Evolutionary conservation across 768 basidiomycete species (phyloP).

Genomic region (Termitomyces sp.): DNA sequence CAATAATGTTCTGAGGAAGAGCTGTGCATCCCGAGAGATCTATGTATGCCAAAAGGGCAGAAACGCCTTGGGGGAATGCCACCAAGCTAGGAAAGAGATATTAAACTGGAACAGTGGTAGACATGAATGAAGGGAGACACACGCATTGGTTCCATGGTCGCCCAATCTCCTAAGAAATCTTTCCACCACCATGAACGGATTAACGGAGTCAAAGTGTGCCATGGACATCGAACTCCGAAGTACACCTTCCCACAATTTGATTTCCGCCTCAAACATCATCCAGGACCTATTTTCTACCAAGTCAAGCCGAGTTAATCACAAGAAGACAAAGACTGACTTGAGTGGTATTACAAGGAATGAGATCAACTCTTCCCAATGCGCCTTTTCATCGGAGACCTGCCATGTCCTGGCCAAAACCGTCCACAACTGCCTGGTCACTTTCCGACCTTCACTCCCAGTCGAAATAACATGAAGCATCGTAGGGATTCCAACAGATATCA

Average conservation of each 20-base stretch:
- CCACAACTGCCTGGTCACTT: constrained; percentile 45
- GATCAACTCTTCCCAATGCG: constrained; percentile 34
- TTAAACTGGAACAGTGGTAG: background rate
- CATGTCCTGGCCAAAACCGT: constrained; percentile 30
- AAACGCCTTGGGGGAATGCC: constrained; percentile 16
- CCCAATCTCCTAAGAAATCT: constrained; percentile 22
- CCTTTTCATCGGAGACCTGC: constrained; percentile 16
- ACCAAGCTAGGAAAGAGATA: constrained; percentile 14
- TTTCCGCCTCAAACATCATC: constrained; percentile 35
- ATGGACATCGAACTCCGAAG: constrained; percentile 25
- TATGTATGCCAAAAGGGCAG: constrained; percentile 18
- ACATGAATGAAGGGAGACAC: background rate
- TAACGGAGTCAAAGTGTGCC: constrained; percentile 15
- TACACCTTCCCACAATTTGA: constrained; percentile 34
- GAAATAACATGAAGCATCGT: constrained; percentile 30
- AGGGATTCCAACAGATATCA: constrained; percentile 37
- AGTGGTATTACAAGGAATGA: constrained; percentile 43
- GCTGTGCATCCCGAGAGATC: constrained; percentile 10
- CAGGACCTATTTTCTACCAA: constrained; percentile 32
- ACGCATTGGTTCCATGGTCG: constrained; percentile 11
- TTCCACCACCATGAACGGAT: constrained; percentile 18
- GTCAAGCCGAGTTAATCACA: background rate
- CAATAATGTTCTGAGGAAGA: constrained; percentile 21
- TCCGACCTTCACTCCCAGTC: constrained; percentile 21
- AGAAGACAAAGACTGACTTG: constrained; percentile 26